Percentiles rank a stretch among this genome's conserved stretches.
These are phyloP conservation scores for Mallotus nudiflorus DNA, from an alignment of 345 rosid species.

Conservation along the genomic window DNA sequence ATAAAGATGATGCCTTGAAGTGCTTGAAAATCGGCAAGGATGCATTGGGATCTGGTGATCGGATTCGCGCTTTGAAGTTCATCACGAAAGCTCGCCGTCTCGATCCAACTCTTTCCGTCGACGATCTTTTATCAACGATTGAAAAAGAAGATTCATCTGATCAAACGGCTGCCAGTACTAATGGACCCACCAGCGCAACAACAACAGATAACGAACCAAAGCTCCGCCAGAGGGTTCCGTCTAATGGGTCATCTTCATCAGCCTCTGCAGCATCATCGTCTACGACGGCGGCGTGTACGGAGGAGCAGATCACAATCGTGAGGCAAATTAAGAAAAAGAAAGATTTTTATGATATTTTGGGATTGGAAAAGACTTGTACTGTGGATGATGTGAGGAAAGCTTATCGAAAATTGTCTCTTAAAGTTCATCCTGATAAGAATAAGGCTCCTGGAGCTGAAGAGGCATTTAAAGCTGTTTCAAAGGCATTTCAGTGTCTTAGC, in stretches of 20 bases:
- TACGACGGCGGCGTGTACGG: conserved; percentile 40
- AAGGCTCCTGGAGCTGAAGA: conserved; percentile 95
- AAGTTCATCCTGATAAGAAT: conserved; percentile 96
- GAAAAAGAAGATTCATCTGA: conserved; percentile 26
- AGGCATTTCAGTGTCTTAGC: conserved; percentile 92
- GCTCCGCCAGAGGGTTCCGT: conserved; percentile 51
- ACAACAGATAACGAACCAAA: conserved; percentile 26
- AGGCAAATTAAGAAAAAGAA: conserved; percentile 75
- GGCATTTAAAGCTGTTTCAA: conserved; percentile 78
- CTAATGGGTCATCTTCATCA: conserved; percentile 40
- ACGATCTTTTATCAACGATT: conserved; percentile 54
- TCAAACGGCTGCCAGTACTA: conserved; percentile 13
- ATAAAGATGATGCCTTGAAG: conserved; percentile 91
- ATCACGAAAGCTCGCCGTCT: conserved; percentile 88
- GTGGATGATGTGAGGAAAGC: conserved; percentile 87
- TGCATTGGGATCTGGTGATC: conserved; percentile 74
- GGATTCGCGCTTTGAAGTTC: conserved; percentile 75
- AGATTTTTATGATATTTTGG: conserved; percentile 82
- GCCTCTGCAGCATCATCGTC: conserved; percentile 44
- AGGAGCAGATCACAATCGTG: conserved; percentile 76
- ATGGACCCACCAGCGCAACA: conserved; percentile 28
- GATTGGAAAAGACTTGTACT: conserved; percentile 60
- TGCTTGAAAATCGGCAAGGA: conserved; percentile 77
- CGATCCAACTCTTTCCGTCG: conserved; percentile 67
- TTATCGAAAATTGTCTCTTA: conserved; percentile 78